Evolutionary conservation across 176 grass and related monocot species (phyloP).

Genomic region (Ananas comosus): DNA sequence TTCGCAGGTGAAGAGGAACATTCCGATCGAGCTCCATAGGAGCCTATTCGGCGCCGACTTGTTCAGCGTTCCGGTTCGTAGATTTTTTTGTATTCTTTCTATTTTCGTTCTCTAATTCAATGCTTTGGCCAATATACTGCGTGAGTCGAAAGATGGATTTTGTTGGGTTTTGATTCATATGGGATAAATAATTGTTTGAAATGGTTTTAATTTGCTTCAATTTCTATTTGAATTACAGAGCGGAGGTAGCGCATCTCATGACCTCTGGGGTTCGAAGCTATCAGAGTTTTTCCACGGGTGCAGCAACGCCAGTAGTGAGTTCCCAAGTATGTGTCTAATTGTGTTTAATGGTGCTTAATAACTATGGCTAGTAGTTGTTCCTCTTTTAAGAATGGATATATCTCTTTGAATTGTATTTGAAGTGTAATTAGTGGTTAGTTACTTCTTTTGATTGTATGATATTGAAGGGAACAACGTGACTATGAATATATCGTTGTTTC

Average conservation of each 20-base stretch:
- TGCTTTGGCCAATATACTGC: not conserved
- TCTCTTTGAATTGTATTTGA: not conserved
- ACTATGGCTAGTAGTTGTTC: not conserved
- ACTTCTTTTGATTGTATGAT: not conserved
- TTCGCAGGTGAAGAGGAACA: slow-evolving; percentile 54
- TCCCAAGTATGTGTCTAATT: slow-evolving; percentile 32
- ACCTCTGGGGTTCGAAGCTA: slow-evolving; percentile 62
- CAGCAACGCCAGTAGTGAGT: slow-evolving; percentile 55
- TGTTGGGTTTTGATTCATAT: too few species aligned
- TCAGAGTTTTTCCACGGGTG: slow-evolving; percentile 60
- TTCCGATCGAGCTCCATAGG: slow-evolving; percentile 32
- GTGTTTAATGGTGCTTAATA: too few species aligned
- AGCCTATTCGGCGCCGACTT: slow-evolving; percentile 42
- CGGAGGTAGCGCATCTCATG: slow-evolving; percentile 31
- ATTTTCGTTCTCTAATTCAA: too few species aligned
- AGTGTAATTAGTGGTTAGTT: too few species aligned
- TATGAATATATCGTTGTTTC: not conserved
- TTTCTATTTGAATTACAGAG: slow-evolving; percentile 34
- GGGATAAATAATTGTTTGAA: not conserved
- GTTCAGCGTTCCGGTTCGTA: slow-evolving; percentile 48
- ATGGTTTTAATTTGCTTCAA: not conserved
- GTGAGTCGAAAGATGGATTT: not conserved
- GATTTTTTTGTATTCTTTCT: not conserved
- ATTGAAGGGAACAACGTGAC: not conserved
- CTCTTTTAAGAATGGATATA: slow-evolving; percentile 10